phyloP scores from a whole-genome alignment of 2,329 filamentous ascomycete genomes.

The Pleomassaria siparia region DNA sequence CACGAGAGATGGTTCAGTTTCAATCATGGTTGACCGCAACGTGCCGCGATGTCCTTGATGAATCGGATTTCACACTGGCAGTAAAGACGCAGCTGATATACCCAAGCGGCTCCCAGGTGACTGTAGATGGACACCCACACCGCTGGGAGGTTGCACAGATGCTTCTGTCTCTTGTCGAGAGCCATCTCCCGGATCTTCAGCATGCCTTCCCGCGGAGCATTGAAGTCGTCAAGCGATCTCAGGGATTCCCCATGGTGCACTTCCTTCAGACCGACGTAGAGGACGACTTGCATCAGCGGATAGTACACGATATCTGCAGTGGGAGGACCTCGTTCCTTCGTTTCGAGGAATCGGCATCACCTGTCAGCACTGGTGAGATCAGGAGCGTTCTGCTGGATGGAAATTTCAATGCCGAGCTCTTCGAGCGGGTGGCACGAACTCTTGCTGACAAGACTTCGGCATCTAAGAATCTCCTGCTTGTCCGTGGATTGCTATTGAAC shows the following conservation, averaged over 20 bases:
- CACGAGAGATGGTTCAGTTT: conserved; percentile 52
- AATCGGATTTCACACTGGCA: conserved; percentile 52
- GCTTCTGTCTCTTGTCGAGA: conserved; percentile 34
- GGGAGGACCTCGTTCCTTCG: conserved; percentile 27
- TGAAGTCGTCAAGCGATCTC: conserved; percentile 48
- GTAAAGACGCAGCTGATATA: conserved; percentile 49
- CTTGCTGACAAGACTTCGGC: conserved; percentile 44
- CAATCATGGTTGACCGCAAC: conserved; percentile 54
- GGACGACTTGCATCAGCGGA: conserved; percentile 23
- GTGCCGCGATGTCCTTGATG: conserved; percentile 65
- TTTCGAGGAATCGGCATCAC: conserved; percentile 20
- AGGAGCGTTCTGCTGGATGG: conserved; percentile 11
- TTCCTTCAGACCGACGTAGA: conserved; percentile 51
- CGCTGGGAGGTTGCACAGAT: conserved; percentile 44
- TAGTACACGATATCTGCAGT: conserved; percentile 37
- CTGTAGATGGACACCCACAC: conserved; percentile 44
- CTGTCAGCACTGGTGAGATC: neutral
- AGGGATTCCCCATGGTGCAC: conserved; percentile 57
- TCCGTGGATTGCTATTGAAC: conserved; percentile 65
- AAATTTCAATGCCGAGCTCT: conserved; percentile 13
- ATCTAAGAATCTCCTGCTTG: conserved; percentile 52
- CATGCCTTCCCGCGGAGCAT: conserved; percentile 49
- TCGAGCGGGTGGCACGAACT: conserved; percentile 18
- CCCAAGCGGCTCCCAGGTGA: conserved; percentile 44
- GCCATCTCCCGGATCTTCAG: conserved; percentile 39